Evolutionary conservation across 192 early-diverging fungal genomes (phyloP), one percentile per base, ranked within the genome.

Genomic region (Backusella tuberculispora): DNA sequence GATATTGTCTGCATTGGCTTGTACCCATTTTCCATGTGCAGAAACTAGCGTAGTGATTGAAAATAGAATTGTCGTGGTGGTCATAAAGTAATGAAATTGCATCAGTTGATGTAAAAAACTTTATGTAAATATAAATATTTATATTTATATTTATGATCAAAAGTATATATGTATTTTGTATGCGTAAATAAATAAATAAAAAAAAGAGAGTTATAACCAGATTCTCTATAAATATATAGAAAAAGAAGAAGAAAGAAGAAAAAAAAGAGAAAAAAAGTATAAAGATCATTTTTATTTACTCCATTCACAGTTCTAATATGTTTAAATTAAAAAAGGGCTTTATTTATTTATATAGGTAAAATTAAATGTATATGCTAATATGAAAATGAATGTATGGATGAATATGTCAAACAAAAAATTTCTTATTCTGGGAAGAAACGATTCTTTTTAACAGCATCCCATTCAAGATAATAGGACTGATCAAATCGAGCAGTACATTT

Each of bases 401-500:
- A 45, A 45, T 50, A 50, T n/a, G 17, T 6, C 19, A n/a, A 50
- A 8, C 6, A 50, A n/a, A 50, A 50, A 53, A 53, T 53, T 13
- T 13, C 26, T 26, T 60, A 9, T 21, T 60, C 21, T 60, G 53
- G 53, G 26, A 60, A 60, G 10, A 13, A 60, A 5, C 53, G 53
- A 7, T 60, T 60, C 21, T 60, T 60, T 24, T 60, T 60, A 24
- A 26, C 53, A 60, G 53, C 53, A 60, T 60, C 53, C 53, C 53
- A 60, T 26, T 60, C 53, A 60, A 60, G 19, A 26, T 60, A 60
- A 12, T 60, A 60, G 4, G 53, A 24, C 0, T 60, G 21, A 60
- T 60, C 53, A 60, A 60, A 60, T 14, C 26, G 19, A 26, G 26
- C 53, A 13, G 53, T 60, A 5, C 53, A 60, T 4, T 60, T 60